Base-by-base conservation (phyloP, 75 land plant species). In the Selaginella tamariscina region DNA sequence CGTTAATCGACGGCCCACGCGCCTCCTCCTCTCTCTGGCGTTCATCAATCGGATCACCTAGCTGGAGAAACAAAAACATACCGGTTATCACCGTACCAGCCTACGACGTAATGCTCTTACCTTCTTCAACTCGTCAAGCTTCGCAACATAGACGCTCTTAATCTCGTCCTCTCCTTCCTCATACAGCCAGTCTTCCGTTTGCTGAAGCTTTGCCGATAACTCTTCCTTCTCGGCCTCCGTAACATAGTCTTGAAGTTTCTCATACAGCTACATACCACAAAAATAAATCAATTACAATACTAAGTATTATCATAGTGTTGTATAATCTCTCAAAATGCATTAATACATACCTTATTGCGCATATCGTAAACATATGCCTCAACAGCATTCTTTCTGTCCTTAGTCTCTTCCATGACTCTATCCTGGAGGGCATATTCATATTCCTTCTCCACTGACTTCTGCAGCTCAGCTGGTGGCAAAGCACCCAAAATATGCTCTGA, bases 291-390 rank as follows among this genome's bases (percentile, higher is more conserved):
- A 5, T 5, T 39, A 39, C 49, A 15, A 39, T 5, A 39, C 15
- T n/a, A n/a, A n/a, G n/a, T n/a, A n/a, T n/a, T n/a, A n/a, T n/a
- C n/a, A n/a, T n/a, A n/a, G n/a, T n/a, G n/a, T n/a, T n/a, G n/a
- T n/a, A n/a, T n/a, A n/a, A n/a, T n/a, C n/a, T n/a, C n/a, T n/a
- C n/a, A n/a, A n/a, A n/a, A n/a, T n/a, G n/a, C n/a, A n/a, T n/a
- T n/a, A n/a, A n/a, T 5, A 39, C 49, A 24, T 73, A 89, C 96
- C 95, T 93, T 93, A 66, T 93, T 86, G 29, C 98, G 65, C 88
- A 85, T 93, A 54, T 89, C 85, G 78, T 93, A 93, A 30, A 93
- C 91, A 72, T 93, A 89, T 0, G 98, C 82, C 74, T 93, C 98
- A n/a, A 93, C 84, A 1, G 95, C 86, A 81, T 93, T 93, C 73